Evolutionary conservation across 306 rosid species (phyloP).

Genomic region (Castanospermum australe): DNA sequence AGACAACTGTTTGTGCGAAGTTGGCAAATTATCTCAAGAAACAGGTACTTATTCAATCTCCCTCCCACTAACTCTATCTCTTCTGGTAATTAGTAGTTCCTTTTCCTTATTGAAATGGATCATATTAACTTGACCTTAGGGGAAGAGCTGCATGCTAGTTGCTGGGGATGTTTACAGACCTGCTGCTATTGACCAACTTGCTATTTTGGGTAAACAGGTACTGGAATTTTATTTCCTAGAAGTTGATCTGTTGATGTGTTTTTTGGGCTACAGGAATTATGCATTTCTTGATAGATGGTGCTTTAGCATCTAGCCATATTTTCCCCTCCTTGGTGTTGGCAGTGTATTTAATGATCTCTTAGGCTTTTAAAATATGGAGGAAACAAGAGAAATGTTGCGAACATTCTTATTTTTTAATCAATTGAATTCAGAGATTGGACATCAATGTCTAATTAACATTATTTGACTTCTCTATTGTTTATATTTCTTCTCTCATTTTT

Average conservation of each 20-base stretch:
- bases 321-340: constrained; percentile 10
- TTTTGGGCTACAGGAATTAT: background rate
- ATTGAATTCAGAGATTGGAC: constrained; percentile 10
- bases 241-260: background rate
- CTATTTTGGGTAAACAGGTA: constrained; percentile 95
- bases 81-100: background rate
- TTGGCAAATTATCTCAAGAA: constrained; percentile 89
- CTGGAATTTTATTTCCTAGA: constrained; percentile 10
- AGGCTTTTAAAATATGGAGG: constrained; percentile 5
- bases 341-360: constrained; percentile 11
- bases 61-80: constrained; percentile 3
- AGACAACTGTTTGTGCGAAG: constrained; percentile 96
- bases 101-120: constrained; percentile 22
- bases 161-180: constrained; percentile 99
- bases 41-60: constrained; percentile 53
- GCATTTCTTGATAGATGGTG: background rate
- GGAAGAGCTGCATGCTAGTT: constrained; percentile 93
- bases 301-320: constrained; percentile 19
- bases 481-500: constrained; percentile 19
- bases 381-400: background rate
- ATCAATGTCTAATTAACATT: background rate
- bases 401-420: constrained; percentile 13
- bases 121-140: constrained; percentile 50
- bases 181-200: constrained; percentile 97
- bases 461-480: background rate